These are phyloP conservation scores for Clarireedia monteithiana DNA, from an alignment of 2,329 filamentous ascomycete genomes.

Conservation along the genomic window DNA sequence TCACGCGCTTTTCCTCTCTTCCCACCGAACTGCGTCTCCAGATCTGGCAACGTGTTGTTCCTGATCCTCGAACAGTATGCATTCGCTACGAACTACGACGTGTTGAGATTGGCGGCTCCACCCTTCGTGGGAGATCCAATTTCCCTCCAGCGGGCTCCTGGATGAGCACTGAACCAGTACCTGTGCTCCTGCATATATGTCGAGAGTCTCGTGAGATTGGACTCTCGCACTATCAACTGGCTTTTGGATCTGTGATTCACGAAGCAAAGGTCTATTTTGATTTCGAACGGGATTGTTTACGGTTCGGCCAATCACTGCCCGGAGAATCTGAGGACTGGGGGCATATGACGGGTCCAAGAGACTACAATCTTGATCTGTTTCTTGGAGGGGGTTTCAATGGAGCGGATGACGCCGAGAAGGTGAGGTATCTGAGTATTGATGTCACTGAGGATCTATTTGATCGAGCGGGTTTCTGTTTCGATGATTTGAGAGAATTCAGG, in stretches of 20 bases:
- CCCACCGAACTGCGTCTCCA: constrained; percentile 22
- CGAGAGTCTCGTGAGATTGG: constrained; percentile 17
- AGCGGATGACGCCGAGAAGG: constrained; percentile 13
- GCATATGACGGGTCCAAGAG: not conserved
- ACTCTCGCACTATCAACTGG: constrained; percentile 12
- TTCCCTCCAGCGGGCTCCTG: not conserved
- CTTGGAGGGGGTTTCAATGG: constrained; percentile 13
- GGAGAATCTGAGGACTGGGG: not conserved
- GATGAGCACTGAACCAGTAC: constrained; percentile 10
- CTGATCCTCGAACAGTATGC: not conserved
- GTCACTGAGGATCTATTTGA: not conserved
- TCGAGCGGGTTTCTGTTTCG: not conserved
- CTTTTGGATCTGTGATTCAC: constrained; percentile 11
- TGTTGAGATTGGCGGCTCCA: not conserved
- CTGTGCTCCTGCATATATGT: constrained; percentile 15
- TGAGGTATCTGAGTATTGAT: constrained; percentile 14
- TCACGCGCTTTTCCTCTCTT: constrained; percentile 17
- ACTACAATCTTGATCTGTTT: constrained; percentile 16
- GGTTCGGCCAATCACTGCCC: constrained; percentile 7
- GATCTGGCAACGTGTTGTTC: constrained; percentile 12
- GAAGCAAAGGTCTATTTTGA: constrained; percentile 17
- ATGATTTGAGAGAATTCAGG: not conserved
- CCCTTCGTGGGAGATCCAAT: not conserved
- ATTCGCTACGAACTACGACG: not conserved
- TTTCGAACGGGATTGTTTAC: constrained; percentile 14